phyloP scores from a whole-genome alignment of 768 basidiomycete genomes.

The Tylopilus subfusipes region DNA sequence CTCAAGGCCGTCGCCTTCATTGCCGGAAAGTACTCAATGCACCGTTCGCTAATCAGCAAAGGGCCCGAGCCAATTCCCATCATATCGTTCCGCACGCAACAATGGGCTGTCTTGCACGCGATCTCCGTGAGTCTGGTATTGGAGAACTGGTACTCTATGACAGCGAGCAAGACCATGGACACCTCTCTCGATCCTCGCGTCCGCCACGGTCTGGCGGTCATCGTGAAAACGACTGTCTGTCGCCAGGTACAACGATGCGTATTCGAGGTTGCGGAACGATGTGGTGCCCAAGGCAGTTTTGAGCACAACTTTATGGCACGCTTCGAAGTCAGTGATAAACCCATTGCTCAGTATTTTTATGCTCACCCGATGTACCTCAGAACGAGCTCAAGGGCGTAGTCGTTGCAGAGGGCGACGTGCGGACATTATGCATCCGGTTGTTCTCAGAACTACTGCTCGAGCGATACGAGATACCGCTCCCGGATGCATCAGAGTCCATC shows the following conservation, averaged over 20 bases:
- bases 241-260: slow-evolving; percentile 51
- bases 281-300: slow-evolving; percentile 64
- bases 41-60: slow-evolving; percentile 48
- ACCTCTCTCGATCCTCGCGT: neutral
- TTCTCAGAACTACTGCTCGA: slow-evolving; percentile 57
- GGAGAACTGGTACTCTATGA: slow-evolving; percentile 43
- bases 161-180: slow-evolving; percentile 13
- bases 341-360: too few species aligned
- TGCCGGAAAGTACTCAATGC: slow-evolving; percentile 55
- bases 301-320: slow-evolving; percentile 59
- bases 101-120: slow-evolving; percentile 54
- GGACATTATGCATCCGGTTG: slow-evolving; percentile 52
- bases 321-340: slow-evolving; percentile 41
- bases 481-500: slow-evolving; percentile 43
- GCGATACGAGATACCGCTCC: slow-evolving; percentile 49
- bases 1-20: slow-evolving; percentile 54
- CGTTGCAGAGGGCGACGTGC: slow-evolving; percentile 54
- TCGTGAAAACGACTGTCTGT: neutral
- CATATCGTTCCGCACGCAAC: slow-evolving; percentile 62
- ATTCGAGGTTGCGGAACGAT: slow-evolving; percentile 56
- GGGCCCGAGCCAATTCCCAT: slow-evolving; percentile 44
- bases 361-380: slow-evolving; percentile 21
- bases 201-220: neutral
- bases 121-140: slow-evolving; percentile 51
- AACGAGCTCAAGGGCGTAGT: slow-evolving; percentile 50